Evolutionary conservation across 192 early-diverging fungal genomes (phyloP), one percentile per base, ranked within the genome.

Genomic region (Backusella tuberculispora): DNA sequence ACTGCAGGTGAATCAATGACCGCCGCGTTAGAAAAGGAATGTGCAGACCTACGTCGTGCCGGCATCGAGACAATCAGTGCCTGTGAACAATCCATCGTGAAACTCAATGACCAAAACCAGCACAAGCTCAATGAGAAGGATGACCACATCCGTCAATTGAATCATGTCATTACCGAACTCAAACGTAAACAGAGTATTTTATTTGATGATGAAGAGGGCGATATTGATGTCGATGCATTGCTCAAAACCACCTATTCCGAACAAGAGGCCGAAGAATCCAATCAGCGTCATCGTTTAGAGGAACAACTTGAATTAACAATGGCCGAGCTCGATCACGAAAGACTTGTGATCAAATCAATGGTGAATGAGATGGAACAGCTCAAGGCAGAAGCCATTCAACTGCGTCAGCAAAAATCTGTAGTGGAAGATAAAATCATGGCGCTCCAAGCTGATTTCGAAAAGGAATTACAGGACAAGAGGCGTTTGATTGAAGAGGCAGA

Each of bases 1-100:
- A 42, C 34, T 4, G 38, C 73, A 3, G 71, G 75, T 42, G 43
- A 74, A 34, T 41, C 29, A 0, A 81, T 73, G 60, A 65, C 66
- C 6, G 50, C 75, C 17, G 29, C 78, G 0, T 50, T 85, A 1
- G 79, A 83, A 44, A 69, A 73, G 5, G 82, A 85, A 26, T 72
- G 75, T 45, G 82, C 79, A 44, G 77, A 79, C 14, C 46, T 85
- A 40, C 75, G 80, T 63, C 79, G 73, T 29, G 76, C 77, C 50
- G 80, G 82, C 1, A 37, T 81, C 29, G 84, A 85, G 24, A 75
- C 84, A 1, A 78, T 85, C 21, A 72, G 76, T 50, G 84, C 78
- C 8, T 85, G 81, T 40, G 82, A 85, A 50, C 56, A 69, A 6
- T 83, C 79, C 0, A 71, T 85, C 5, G 45, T 79, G 0, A 79